Evolutionary conservation across 352 stramenopile genomes (phyloP), one percentile per base, ranked within the genome.

Genomic region (Globisporangium cystogenes): DNA sequence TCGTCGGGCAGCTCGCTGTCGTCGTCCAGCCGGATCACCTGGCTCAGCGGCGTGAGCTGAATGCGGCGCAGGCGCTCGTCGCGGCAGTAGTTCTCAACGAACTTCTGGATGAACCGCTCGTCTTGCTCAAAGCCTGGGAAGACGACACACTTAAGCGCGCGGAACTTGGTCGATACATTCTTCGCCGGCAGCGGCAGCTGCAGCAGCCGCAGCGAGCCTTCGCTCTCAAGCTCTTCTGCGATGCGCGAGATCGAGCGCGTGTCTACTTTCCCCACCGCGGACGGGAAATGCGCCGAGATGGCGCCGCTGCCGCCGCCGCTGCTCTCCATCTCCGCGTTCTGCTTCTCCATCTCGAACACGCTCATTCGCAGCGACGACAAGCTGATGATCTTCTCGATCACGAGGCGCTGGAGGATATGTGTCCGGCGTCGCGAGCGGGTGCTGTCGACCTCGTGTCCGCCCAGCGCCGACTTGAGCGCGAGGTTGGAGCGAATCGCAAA

Each of bases 81-180:
- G 4, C 77, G 75, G 41, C 75, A 82, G 29, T 90, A 93, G 44
- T 88, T 86, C 29, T 87, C 77, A 16, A 90, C 75, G 61, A 72
- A 93, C 0, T 63, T 55, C 57, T 93, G 76, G 29, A 93, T 78
- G 26, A 87, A 87, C 21, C 55, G 21, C 24, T 93, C 75, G 33
- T 93, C 72, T 21, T 87, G 49, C 47, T 90, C 77, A 53, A 81
- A 88, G 2, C 77, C 77, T 4, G 74, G 69, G 1, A 73, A 59
- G 10, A 90, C 68, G 4, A 93, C 74, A 57, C 77, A 93, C 27
- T 79, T 78, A 18, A 93, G 57, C 1, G 76, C 75, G 33, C 79
- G 74, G 31, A 90, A 87, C 51, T 90, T 90, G 15, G 77, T 90
- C 31, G 82, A 90, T 33, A 92, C 82, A 63, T 90, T 92, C 20